Conservation (phyloP, 495 filamentous ascomycete species). For the Daldinia loculata region DNA sequence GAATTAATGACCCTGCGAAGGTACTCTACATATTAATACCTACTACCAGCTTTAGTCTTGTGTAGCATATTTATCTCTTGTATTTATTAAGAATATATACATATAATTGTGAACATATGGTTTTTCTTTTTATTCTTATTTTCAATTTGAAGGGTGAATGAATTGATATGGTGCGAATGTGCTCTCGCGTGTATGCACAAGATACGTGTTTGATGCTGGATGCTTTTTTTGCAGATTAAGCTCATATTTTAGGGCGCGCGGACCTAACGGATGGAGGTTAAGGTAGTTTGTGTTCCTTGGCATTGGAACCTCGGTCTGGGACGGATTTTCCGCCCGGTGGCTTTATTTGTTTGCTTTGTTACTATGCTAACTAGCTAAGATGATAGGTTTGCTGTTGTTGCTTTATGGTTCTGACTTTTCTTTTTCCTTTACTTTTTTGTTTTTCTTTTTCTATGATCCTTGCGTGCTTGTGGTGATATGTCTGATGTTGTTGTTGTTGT, state of each 20-base stretch:
- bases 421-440: neutral
- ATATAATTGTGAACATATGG: neutral
- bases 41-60: neutral
- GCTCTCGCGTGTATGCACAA: neutral
- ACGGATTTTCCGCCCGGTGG: neutral
- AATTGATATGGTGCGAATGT: neutral
- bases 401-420: neutral
- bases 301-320: neutral
- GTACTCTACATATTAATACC: neutral
- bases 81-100: neutral
- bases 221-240: constrained; percentile 1
- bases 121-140: neutral
- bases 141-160: neutral
- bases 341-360: neutral
- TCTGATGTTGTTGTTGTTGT: neutral
- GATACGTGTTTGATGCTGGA: neutral
- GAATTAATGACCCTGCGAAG: constrained; percentile 9
- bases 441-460: neutral
- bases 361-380: no score
- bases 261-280: neutral
- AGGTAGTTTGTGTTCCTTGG: neutral
- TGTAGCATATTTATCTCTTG: no score
- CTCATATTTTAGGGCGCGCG: constrained; percentile 22
- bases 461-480: neutral
- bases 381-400: neutral